Evolutionary conservation across 768 basidiomycete genomes (phyloP).

Genomic region (Dendrothele bispora): DNA sequence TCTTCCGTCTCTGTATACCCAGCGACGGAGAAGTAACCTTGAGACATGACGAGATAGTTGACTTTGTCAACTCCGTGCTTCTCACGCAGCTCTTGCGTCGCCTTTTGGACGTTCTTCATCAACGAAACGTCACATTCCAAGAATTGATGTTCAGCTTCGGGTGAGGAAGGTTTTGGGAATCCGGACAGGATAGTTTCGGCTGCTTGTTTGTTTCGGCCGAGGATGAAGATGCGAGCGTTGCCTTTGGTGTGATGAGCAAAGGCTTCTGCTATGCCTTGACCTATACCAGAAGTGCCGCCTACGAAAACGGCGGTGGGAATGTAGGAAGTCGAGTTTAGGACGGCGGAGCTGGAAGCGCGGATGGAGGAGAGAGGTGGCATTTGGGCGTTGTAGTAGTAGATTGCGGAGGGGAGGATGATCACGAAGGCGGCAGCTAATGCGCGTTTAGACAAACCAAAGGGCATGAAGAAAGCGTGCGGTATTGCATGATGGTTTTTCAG

Average conservation of each 20-base stretch:
- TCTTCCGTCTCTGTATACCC: slow-evolving; percentile 35
- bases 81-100: slow-evolving; percentile 15
- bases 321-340: slow-evolving; percentile 3
- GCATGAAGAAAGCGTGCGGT: too few species aligned
- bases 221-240: slow-evolving; percentile 33
- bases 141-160: slow-evolving; percentile 26
- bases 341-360: slow-evolving; percentile 15
- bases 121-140: slow-evolving; percentile 30
- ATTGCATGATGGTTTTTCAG: too few species aligned
- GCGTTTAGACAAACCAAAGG: too few species aligned
- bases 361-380: slow-evolving; percentile 12
- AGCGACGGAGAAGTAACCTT: slow-evolving; percentile 28
- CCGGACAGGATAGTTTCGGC: slow-evolving; percentile 27
- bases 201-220: slow-evolving; percentile 30
- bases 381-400: slow-evolving; percentile 9
- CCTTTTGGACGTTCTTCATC: slow-evolving; percentile 29
- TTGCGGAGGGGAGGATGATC: not conserved
- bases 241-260: slow-evolving; percentile 35
- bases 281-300: slow-evolving; percentile 18
- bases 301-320: slow-evolving; percentile 14
- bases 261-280: slow-evolving; percentile 28
- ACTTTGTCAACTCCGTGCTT: slow-evolving; percentile 22
- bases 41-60: slow-evolving; percentile 36
- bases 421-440: not conserved
- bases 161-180: slow-evolving; percentile 22